Conservation (phyloP, 345 rosid genomes). For the Lepidium didymum region DNA sequence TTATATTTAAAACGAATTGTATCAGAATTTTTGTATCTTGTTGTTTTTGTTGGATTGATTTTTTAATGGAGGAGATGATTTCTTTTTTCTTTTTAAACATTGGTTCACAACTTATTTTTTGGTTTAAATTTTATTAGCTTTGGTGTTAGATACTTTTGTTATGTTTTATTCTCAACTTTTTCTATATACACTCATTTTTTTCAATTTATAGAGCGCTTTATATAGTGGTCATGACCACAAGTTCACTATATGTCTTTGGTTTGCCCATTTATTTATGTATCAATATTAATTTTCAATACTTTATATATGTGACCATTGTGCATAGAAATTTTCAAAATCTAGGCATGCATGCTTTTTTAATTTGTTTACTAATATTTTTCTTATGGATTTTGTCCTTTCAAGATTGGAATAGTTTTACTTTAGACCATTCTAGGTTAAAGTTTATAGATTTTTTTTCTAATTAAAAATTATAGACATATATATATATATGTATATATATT, state of each 20-base stretch:
- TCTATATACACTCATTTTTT: constrained; percentile 20
- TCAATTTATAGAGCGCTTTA: constrained; percentile 26
- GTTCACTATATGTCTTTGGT: constrained; percentile 21
- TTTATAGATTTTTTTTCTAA: background rate
- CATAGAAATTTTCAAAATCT: constrained; percentile 27
- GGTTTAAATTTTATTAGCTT: constrained; percentile 3
- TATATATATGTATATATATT: background rate
- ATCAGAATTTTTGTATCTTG: background rate
- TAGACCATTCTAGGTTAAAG: constrained; percentile 13
- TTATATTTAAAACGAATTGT: background rate
- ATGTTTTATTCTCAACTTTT: constrained; percentile 24
- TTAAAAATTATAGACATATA: background rate
- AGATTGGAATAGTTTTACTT: constrained; percentile 24
- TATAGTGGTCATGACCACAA: constrained; percentile 30
- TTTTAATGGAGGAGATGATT: background rate
- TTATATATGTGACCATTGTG: background rate
- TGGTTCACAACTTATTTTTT: background rate
- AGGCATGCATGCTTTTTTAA: constrained; percentile 20
- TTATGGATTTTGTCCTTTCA: constrained; percentile 23
- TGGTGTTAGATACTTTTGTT: constrained; percentile 25
- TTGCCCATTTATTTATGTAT: constrained; percentile 10
- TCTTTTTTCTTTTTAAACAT: background rate
- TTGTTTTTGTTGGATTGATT: background rate
- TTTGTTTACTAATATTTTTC: background rate
- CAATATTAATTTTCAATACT: background rate